phyloP scores from a whole-genome alignment of 176 grass and related monocot species.

The Aegilops bicornis region DNA sequence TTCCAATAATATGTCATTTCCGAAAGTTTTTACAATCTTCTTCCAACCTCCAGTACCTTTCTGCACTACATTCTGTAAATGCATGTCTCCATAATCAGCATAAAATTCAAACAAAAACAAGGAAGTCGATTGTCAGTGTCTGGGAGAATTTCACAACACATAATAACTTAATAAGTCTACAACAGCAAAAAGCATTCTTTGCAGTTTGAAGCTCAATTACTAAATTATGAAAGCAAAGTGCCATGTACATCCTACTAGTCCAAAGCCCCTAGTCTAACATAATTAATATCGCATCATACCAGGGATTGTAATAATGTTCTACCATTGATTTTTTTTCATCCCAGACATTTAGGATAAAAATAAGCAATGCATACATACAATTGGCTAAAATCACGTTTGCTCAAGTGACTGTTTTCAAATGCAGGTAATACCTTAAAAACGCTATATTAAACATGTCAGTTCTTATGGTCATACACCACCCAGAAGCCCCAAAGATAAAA shows the following conservation, averaged over 20 bases:
- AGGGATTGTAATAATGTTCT: background rate
- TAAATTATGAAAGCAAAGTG: background rate
- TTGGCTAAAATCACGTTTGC: background rate
- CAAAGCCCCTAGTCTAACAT: background rate
- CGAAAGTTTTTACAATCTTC: conserved; percentile 82
- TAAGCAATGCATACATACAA: background rate
- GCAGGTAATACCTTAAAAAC: background rate
- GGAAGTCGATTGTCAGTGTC: background rate
- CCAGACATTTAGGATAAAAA: background rate
- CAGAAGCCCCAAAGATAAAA: background rate
- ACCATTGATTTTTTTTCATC: background rate
- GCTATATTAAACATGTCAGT: background rate
- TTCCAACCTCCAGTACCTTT: conserved; percentile 87
- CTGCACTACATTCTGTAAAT: conserved; percentile 67
- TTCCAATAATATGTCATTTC: conserved; percentile 72
- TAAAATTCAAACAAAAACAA: background rate
- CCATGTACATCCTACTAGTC: background rate
- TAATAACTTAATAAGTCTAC: background rate
- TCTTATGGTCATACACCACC: background rate
- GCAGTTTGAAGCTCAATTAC: background rate
- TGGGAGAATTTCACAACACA: background rate
- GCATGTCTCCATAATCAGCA: conserved; percentile 21
- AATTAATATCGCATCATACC: background rate
- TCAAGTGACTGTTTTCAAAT: background rate
- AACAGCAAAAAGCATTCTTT: background rate